Base-by-base conservation (phyloP, 345 rosid species). In the Gossypium raimondii region DNA sequence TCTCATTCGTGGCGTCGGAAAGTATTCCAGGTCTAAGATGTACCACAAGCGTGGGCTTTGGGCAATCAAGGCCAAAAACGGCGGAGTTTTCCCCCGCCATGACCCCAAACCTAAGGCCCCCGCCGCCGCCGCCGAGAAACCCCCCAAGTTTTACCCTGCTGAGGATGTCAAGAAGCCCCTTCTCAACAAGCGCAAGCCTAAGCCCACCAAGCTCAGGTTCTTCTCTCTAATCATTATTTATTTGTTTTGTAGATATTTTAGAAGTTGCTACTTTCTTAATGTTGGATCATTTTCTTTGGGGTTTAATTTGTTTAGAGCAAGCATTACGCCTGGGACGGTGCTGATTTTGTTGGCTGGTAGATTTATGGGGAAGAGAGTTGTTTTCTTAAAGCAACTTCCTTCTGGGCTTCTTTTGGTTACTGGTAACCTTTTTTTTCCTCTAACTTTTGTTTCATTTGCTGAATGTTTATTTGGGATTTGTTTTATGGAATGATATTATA, bases 251-350 rank as follows among this genome's bases (percentile, higher is more conserved):
- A 38, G 62, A 58, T 57, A 24, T 74, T 67, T 38, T 17, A n/a
- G 16, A 27, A 47, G 14, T 12, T 56, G 60, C 27, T 25, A 47
- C 58, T 27, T 75, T 14, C 17, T 62, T 6, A 6, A 52, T 11
- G 38, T 3, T 58, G 7, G 29, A 8, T 51, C 41, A 34, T 5
- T 34, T 4, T 29, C 5, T 34, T 34, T 4, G 1, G 7, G 41
- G 25, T 68, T 25, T 76, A 55, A 24, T 41, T 59, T 59, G 34
- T 12, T 77, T 78, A 91, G 98, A 82, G 83, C 90, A 2, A 87
- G 91, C 76, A 84, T 91, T 55, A 86, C 93, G 14, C 92, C 94
- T 2, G 97, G 94, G 10, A 86, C 93, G 22, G 93, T 91, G 16
- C 22, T 58, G 63, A 58, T 58, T 58, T 24, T 58, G 38, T 24